A percentile compares a stretch with the other conserved stretches of the same genome.
Conservation (phyloP, 2,329 filamentous ascomycete species). For the Alternaria solani region DNA sequence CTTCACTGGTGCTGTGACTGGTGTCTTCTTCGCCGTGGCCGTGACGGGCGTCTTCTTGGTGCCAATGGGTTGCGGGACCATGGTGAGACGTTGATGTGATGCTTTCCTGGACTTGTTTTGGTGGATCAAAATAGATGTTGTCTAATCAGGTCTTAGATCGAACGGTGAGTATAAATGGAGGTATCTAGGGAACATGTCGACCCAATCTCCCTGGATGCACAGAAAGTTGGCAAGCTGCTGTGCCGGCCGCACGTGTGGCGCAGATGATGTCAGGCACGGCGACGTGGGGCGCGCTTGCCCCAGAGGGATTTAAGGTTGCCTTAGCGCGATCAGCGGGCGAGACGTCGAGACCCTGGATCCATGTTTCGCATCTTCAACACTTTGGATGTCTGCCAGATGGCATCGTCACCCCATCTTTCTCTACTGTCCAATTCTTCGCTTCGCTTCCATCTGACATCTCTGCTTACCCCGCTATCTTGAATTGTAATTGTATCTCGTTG, state of each 20-base stretch:
- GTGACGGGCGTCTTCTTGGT: conserved; percentile 34
- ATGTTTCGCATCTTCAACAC: conserved; percentile 29
- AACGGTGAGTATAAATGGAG: not conserved
- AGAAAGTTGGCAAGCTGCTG: conserved; percentile 26
- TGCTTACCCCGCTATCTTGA: not conserved
- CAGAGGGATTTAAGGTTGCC: conserved; percentile 31
- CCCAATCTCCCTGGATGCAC: conserved; percentile 4
- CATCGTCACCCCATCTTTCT: conserved; percentile 14
- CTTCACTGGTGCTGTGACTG: conserved; percentile 11
- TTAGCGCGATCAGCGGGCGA: conserved; percentile 28
- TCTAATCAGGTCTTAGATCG: not conserved
- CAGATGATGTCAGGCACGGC: conserved; percentile 38
- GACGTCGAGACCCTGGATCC: conserved; percentile 34
- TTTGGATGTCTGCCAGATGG: conserved; percentile 17
- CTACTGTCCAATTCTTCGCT: conserved; percentile 5
- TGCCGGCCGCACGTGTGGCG: conserved; percentile 23
- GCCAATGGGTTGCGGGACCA: conserved; percentile 39
- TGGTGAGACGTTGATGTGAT: conserved; percentile 11
- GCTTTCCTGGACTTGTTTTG: not conserved
- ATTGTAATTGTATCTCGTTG: conserved; percentile 13
- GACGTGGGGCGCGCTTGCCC: conserved; percentile 26
- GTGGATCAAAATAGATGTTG: not conserved
- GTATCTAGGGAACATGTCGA: conserved; percentile 7
- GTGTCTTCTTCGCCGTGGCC: conserved; percentile 27
- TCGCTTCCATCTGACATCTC: not conserved